These are phyloP conservation scores for Spencermartinsiella ligniputridi DNA, from an alignment of 1,139 yeast species.

Conservation along the genomic window DNA sequence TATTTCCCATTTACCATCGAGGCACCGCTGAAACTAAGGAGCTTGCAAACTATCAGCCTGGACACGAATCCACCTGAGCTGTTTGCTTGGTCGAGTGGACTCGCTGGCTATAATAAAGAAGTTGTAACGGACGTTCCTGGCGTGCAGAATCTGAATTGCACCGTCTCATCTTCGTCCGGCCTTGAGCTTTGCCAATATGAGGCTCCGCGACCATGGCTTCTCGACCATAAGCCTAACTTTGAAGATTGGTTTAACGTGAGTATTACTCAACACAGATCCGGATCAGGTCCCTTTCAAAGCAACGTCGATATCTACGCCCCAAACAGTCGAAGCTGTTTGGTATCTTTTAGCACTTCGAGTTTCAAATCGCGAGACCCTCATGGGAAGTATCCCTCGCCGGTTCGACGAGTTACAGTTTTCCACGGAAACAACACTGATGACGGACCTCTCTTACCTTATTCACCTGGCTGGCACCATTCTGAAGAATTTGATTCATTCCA, in stretches of 20 bases:
- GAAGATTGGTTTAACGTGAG: conserved; percentile 37
- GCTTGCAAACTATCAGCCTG: conserved; percentile 55
- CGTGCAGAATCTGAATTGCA: conserved; percentile 36
- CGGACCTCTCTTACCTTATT: background rate
- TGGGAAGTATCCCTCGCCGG: conserved; percentile 43
- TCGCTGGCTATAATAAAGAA: conserved; percentile 49
- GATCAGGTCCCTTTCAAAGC: conserved; percentile 62
- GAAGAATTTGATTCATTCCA: conserved; percentile 21
- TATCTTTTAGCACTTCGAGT: conserved; percentile 51
- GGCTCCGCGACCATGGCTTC: conserved; percentile 51
- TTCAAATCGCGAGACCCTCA: conserved; percentile 30
- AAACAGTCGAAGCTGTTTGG: conserved; percentile 59
- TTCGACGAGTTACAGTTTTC: conserved; percentile 53
- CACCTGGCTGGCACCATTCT: conserved; percentile 6
- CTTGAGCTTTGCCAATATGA: conserved; percentile 46
- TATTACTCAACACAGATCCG: conserved; percentile 13
- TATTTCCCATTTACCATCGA: conserved; percentile 51
- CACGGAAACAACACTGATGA: conserved; percentile 31
- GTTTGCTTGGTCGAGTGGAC: conserved; percentile 36
- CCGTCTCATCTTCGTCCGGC: conserved; percentile 7
- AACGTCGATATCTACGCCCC: conserved; percentile 55
- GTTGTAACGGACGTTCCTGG: conserved; percentile 38
- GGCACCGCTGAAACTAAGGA: conserved; percentile 67
- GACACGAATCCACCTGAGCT: conserved; percentile 27
- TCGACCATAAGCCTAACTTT: conserved; percentile 37